Evolutionary conservation across 129 eudicot species (phyloP), one percentile per base, ranked within the genome.

Genomic region (Centrapalus pauciflorus): DNA sequence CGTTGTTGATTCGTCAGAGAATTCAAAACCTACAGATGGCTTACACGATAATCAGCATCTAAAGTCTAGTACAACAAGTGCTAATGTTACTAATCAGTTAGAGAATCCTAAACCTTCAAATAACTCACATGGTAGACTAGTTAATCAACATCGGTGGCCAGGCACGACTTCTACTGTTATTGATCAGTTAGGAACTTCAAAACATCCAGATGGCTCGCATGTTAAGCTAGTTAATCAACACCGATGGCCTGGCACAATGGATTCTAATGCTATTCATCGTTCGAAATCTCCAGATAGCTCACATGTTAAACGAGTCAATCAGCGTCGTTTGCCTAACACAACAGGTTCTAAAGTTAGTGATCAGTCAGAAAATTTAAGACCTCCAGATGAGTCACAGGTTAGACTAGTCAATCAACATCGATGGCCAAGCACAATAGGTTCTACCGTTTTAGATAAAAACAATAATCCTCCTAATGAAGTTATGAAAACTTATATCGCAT

Each of bases 91-190:
- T 63, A 30, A 63, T n/a, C 77, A 72, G 46, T 59, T 51, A 4
- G 76, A 20, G 35, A 71, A 34, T 71, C 83, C 78, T 17, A 84
- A 79, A 52, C 81, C 87, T 37, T 66, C 72, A 21, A 95, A 78
- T 51, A 67, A 80, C 20, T 70, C 70, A 26, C 76, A 75, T 72
- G 60, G 77, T 50, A 82, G 79, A 48, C 43, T 70, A 46, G 80
- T 81, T 26, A 87, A 83, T 67, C 96, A 88, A 51, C 95, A 85
- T 71, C 73, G 87, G 61, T 85, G 99, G 99, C 96, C 96, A 64
- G 80, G n/a, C n/a, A n/a, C n/a, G n/a, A n/a, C n/a, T n/a, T n/a
- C n/a, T n/a, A n/a, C n/a, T n/a, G n/a, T 40, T 57, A 35, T 17
- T 46, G 58, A 28, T 29, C 55, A 16, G 1, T 16, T 26, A 1